A percentile compares a stretch with the other conserved stretches of the same genome.
Conservation (phyloP, 75 land plant genomes). For the Cryptomeria japonica region DNA sequence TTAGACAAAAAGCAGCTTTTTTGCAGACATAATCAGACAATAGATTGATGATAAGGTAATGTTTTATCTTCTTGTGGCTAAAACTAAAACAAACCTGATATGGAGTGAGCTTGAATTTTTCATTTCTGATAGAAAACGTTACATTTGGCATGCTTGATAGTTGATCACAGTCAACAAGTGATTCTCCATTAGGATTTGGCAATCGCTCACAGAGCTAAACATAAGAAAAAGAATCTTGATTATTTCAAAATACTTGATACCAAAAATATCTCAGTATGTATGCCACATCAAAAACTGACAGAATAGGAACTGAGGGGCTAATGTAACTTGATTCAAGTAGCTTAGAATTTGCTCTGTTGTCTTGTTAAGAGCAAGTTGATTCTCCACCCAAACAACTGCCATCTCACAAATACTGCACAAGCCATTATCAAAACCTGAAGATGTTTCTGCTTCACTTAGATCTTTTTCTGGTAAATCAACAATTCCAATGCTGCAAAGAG, state of each 20-base stretch:
- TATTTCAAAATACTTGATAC: background rate
- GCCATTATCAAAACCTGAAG: constrained; percentile 14
- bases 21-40: background rate
- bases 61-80: background rate
- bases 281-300: background rate
- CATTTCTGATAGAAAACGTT: constrained; percentile 42
- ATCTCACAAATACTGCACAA: constrained; percentile 66
- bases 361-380: constrained; percentile 46
- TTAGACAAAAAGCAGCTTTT: background rate
- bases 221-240: background rate
- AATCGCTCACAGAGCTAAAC: constrained; percentile 51
- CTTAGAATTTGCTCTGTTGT: constrained; percentile 46
- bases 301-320: background rate
- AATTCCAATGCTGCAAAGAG: constrained; percentile 32
- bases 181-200: constrained; percentile 63
- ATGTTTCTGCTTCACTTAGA: constrained; percentile 3
- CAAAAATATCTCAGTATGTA: constrained; percentile 1
- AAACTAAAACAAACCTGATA: constrained; percentile 38
- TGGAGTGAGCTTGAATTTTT: constrained; percentile 41
- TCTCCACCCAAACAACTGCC: constrained; percentile 82
- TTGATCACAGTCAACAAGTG: constrained; percentile 45
- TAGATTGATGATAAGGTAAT: background rate
- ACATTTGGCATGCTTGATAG: constrained; percentile 45
- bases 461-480: constrained; percentile 55
- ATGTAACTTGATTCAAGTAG: constrained; percentile 60